Conservation (phyloP, 371 early-diverging fungal genomes). For the Apophysomyces ossiformis region DNA sequence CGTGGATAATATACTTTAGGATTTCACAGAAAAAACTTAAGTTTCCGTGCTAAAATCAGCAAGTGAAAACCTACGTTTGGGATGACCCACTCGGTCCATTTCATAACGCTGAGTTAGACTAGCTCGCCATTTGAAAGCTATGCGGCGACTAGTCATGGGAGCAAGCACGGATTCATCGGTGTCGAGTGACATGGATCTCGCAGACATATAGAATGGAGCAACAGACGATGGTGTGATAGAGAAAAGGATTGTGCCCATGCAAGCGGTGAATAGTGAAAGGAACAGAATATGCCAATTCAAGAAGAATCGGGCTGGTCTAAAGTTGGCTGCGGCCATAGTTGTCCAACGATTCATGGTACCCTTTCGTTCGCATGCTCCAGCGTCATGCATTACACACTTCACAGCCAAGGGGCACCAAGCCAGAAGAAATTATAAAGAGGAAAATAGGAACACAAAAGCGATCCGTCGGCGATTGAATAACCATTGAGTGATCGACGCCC, state of each 20-base stretch:
- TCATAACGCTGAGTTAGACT: conserved; percentile 27
- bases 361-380: neutral
- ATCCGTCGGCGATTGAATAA: neutral
- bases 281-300: neutral
- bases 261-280: conserved; percentile 1
- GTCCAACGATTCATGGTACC: neutral
- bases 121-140: conserved; percentile 27
- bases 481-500: neutral
- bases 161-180: conserved; percentile 33
- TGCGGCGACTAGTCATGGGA: conserved; percentile 33
- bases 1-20: conserved; percentile 52
- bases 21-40: neutral
- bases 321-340: neutral
- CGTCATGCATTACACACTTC: neutral
- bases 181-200: neutral
- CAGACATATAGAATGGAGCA: neutral
- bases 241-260: conserved; percentile 2
- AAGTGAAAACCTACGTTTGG: conserved; percentile 29
- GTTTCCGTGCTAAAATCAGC: neutral
- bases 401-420: neutral
- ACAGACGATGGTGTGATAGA: neutral
- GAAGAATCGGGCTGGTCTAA: neutral
- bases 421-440: neutral
- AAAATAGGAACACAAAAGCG: neutral
- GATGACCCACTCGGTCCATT: conserved; percentile 23